Conservation (phyloP, 2,329 filamentous ascomycete species). For the Pseudogymnoascus sp. region DNA sequence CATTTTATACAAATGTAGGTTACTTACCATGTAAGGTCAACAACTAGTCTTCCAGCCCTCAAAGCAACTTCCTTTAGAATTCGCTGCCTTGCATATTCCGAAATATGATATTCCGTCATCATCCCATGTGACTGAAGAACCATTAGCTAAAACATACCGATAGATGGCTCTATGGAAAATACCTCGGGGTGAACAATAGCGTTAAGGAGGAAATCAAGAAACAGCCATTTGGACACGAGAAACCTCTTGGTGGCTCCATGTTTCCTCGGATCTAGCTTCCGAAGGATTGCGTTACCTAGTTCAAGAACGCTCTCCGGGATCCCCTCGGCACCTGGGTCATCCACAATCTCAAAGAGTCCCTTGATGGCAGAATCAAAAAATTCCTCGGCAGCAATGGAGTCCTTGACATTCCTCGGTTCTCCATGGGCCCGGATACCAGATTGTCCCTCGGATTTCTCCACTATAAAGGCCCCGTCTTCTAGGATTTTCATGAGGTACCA, state of each 20-base stretch:
- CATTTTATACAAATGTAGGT: not conserved
- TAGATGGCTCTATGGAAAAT: slow-evolving; percentile 10
- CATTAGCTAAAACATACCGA: slow-evolving; percentile 16
- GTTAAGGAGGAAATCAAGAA: slow-evolving; percentile 77
- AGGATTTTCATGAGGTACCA: slow-evolving; percentile 93
- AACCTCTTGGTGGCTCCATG: slow-evolving; percentile 73
- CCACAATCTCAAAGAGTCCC: slow-evolving; percentile 77
- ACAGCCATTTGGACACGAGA: slow-evolving; percentile 86
- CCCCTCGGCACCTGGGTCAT: slow-evolving; percentile 75
- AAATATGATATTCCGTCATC: slow-evolving; percentile 87
- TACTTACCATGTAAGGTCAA: slow-evolving; percentile 64
- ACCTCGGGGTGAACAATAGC: slow-evolving; percentile 86
- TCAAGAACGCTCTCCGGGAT: slow-evolving; percentile 81
- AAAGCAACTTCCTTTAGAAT: slow-evolving; percentile 73
- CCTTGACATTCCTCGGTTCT: slow-evolving; percentile 67
- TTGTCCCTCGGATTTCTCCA: slow-evolving; percentile 79
- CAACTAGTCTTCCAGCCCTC: slow-evolving; percentile 70
- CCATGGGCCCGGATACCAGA: slow-evolving; percentile 65
- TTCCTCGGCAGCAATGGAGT: slow-evolving; percentile 75
- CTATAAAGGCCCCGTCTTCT: slow-evolving; percentile 83
- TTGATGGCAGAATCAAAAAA: slow-evolving; percentile 81
- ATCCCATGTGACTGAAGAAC: slow-evolving; percentile 47
- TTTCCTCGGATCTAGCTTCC: slow-evolving; percentile 65
- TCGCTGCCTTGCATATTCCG: slow-evolving; percentile 80
- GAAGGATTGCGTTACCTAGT: slow-evolving; percentile 75